Percentiles rank a stretch among this genome's conserved stretches.
phyloP scores from a whole-genome alignment of 768 basidiomycete genomes.

The Strobilomyces confusus region DNA sequence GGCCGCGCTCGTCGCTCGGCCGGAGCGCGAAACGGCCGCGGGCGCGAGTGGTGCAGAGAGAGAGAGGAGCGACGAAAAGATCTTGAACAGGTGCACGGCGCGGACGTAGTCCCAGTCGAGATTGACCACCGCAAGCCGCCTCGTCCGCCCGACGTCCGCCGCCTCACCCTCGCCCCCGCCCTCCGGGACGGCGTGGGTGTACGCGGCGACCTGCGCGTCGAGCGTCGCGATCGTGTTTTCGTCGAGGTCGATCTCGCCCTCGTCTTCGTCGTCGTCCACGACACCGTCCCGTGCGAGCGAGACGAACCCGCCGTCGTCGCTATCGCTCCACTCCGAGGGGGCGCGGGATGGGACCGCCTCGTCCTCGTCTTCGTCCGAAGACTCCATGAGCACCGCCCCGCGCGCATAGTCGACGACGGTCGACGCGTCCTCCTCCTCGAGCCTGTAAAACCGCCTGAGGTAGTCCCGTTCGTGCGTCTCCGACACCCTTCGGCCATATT shows the following conservation, averaged over 20 bases:
- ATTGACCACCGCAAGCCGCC: slow-evolving; percentile 85
- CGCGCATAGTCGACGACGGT: slow-evolving; percentile 58
- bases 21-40: slow-evolving; percentile 22
- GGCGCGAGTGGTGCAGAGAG: slow-evolving; percentile 43
- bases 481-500: slow-evolving; percentile 77
- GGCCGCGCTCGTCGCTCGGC: slow-evolving; percentile 11
- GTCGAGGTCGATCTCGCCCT: slow-evolving; percentile 71
- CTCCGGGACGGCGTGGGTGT: slow-evolving; percentile 45
- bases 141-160: slow-evolving; percentile 47
- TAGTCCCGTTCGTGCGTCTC: slow-evolving; percentile 70
- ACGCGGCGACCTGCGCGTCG: slow-evolving; percentile 69
- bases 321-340: slow-evolving; percentile 39
- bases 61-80: slow-evolving; percentile 67
- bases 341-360: slow-evolving; percentile 17
- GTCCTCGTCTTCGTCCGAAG: slow-evolving; percentile 76
- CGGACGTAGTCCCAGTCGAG: slow-evolving; percentile 88
- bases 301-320: slow-evolving; percentile 46
- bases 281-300: slow-evolving; percentile 36
- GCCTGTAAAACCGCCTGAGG: slow-evolving; percentile 76
- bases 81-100: slow-evolving; percentile 71
- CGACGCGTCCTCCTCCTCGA: slow-evolving; percentile 39
- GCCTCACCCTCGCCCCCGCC: slow-evolving; percentile 41
- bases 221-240: slow-evolving; percentile 69
- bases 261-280: slow-evolving; percentile 38
- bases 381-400: slow-evolving; percentile 82